phyloP scores from a whole-genome alignment of 192 early-diverging fungal genomes.

The Thamnidium elegans region DNA sequence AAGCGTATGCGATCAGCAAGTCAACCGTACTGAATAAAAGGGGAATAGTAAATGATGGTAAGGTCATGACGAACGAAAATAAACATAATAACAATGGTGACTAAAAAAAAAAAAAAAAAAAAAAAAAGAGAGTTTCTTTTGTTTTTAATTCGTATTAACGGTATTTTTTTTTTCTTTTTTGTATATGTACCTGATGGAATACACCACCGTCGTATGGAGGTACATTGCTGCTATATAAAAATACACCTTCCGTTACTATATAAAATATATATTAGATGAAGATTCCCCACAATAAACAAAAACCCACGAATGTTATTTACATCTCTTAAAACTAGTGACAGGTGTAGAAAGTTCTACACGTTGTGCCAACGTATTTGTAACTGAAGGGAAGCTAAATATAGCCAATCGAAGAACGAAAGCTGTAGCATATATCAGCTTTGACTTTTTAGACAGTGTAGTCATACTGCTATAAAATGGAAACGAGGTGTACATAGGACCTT shows the following conservation, averaged over 20 bases:
- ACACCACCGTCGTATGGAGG: constrained; percentile 86
- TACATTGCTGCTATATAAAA: constrained; percentile 68
- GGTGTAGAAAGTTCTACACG: constrained; percentile 85
- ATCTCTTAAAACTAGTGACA: constrained; percentile 80
- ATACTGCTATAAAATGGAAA: neutral
- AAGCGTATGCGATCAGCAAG: constrained; percentile 54
- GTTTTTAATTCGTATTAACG: neutral
- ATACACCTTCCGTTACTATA: constrained; percentile 83
- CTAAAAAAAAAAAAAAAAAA: constrained; percentile 30
- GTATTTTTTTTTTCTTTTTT: neutral
- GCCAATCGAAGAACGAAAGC: constrained; percentile 44
- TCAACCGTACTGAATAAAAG: constrained; percentile 65
- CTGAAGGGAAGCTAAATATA: constrained; percentile 45
- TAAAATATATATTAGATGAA: neutral
- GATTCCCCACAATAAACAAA: neutral
- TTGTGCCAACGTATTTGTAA: constrained; percentile 44
- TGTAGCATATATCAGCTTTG: neutral
- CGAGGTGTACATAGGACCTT: too few species aligned
- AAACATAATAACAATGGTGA: constrained; percentile 73
- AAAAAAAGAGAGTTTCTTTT: constrained; percentile 6
- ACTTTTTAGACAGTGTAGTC: neutral
- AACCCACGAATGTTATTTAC: constrained; percentile 37
- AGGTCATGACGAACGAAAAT: constrained; percentile 58
- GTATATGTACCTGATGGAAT: constrained; percentile 74
- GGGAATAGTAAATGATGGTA: constrained; percentile 52